Evolutionary conservation across 176 grass and related monocot genomes (phyloP).

Genomic region (Pontederia crassipes): DNA sequence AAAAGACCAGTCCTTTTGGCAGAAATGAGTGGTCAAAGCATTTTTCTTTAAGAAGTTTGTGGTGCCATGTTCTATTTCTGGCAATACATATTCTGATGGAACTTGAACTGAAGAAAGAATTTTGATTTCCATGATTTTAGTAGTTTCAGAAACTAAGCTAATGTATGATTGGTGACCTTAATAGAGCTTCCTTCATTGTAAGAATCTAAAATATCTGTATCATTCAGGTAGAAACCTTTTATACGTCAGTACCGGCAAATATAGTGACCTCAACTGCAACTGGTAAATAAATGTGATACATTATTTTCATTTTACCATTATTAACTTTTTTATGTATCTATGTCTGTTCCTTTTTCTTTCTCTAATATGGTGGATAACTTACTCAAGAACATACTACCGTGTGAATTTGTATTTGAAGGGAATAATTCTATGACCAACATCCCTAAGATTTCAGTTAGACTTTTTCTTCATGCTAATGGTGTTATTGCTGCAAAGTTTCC

Average conservation of each 20-base stretch:
- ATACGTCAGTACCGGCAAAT: slow-evolving; percentile 31
- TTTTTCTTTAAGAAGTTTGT: too few species aligned
- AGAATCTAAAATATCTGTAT: neutral
- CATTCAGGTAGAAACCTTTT: slow-evolving; percentile 46
- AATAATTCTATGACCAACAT: slow-evolving; percentile 23
- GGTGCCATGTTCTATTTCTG: too few species aligned
- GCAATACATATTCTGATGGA: too few species aligned
- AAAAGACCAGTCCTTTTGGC: too few species aligned
- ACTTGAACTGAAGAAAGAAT: too few species aligned
- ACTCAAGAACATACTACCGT: slow-evolving; percentile 5
- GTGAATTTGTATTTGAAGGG: slow-evolving; percentile 35
- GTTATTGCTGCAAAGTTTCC: slow-evolving; percentile 57
- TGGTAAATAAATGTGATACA: slow-evolving; percentile 34
- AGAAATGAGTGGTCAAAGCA: too few species aligned
- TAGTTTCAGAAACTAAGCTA: too few species aligned
- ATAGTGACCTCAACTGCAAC: slow-evolving; percentile 22
- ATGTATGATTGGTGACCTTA: too few species aligned
- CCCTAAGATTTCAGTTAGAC: slow-evolving; percentile 36
- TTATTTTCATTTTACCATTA: neutral
- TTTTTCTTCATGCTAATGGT: slow-evolving; percentile 64
- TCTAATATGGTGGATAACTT: slow-evolving; percentile 2
- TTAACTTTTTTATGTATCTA: slow-evolving; percentile 5
- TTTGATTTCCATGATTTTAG: too few species aligned
- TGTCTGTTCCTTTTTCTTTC: neutral
- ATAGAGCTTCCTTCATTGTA: too few species aligned